Evolutionary conservation across 1,284 basidiomycete genomes (phyloP).

Genomic region (Irpex sp.): DNA sequence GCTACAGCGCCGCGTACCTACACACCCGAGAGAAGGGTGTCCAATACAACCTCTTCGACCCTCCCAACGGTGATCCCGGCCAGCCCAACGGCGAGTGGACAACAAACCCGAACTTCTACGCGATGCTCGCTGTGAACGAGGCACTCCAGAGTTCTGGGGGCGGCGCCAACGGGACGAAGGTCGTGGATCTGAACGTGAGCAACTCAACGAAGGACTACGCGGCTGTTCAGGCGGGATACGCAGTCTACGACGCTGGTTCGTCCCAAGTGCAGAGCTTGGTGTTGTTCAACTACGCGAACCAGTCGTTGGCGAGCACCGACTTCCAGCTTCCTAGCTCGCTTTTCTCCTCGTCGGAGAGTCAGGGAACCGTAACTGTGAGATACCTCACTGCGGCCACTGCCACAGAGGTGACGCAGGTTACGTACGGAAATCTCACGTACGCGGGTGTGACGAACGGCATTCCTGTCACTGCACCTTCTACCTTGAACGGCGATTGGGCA

Average conservation of each 20-base stretch:
- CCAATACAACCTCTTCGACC: conserved; percentile 47
- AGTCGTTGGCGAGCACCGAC: conserved; percentile 26
- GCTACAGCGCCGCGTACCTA: conserved; percentile 43
- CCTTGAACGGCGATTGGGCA: conserved; percentile 13
- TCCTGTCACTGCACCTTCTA: conserved; percentile 25
- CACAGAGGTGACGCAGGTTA: conserved; percentile 53
- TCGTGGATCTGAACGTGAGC: conserved; percentile 48
- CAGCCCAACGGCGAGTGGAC: conserved; percentile 39
- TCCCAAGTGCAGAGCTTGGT: conserved; percentile 40
- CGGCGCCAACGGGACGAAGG: conserved; percentile 34
- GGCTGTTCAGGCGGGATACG: conserved; percentile 49
- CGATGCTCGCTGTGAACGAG: conserved; percentile 54
- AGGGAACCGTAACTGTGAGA: conserved; percentile 34
- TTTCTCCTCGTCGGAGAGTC: conserved; percentile 11
- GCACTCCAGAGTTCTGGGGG: conserved; percentile 35
- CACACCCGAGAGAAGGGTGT: conserved; percentile 50
- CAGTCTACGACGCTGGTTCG: conserved; percentile 47
- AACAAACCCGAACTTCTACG: conserved; percentile 53
- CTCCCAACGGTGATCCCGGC: conserved; percentile 31
- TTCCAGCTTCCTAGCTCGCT: conserved; percentile 32
- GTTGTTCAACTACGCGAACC: conserved; percentile 58
- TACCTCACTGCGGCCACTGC: conserved; percentile 41
- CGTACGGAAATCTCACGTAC: conserved; percentile 47
- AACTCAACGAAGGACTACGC: conserved; percentile 34
- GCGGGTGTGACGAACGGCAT: conserved; percentile 36